Base-by-base conservation (phyloP, 192 early-diverging fungal species). In the Backusella macrospora region DNA sequence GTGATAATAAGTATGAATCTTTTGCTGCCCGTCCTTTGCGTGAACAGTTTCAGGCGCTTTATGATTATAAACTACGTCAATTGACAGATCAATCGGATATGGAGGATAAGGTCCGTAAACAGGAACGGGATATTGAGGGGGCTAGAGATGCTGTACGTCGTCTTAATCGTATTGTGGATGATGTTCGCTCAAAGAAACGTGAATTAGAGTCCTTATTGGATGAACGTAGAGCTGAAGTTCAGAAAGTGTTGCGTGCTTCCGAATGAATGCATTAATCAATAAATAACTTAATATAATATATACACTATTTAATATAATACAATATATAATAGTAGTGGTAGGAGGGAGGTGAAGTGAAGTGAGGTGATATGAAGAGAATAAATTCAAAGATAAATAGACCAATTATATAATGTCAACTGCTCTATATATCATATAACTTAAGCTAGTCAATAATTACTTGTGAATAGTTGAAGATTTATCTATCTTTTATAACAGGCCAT, bases 51-150 rank as follows among this genome's bases (percentile, higher is more conserved):
- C 81, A 83, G 59, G 83, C 79, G 6, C 62, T 89, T 46, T 81
- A 86, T 44, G 86, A 82, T 21, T 89, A 86, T 59, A 89, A 89
- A 39, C 72, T 86, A 29, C 75, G 82, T 34, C 84, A 87, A 70
- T 63, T 82, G 15, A 74, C 78, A 4, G 86, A 84, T 12, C 71
- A 83, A 44, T 76, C 77, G 7, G 86, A 89, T 43, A 75, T 85
- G 6, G 72, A 81, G n/a, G 80, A 74, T 16, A 73, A 83, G 26
- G 81, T 84, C n/a, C 73, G 81, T 16, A 65, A 82, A 43, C 76
- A 86, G 62, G 87, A 89, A 55, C 73, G 86, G 8, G 84, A 86
- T 73, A 84, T 89, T 71, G 81, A 84, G 40, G 74, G 79, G 21
- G 86, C 83, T 47, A 75, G 86, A 3, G 79, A 82, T 48, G 78